These are phyloP conservation scores for Jamesozyma piceae DNA, from an alignment of 805 yeast genomes.

Conservation along the genomic window DNA sequence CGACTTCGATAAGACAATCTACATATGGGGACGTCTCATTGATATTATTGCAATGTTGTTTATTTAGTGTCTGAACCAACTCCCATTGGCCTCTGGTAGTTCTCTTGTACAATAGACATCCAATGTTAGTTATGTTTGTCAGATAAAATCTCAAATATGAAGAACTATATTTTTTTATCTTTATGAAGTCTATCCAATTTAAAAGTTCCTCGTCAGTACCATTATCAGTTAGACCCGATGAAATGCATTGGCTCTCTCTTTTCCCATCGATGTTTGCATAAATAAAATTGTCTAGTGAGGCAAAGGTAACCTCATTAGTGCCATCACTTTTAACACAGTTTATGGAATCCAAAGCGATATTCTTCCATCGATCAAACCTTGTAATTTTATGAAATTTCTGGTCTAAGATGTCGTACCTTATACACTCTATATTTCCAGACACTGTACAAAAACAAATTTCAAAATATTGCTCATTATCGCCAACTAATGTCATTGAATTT, in stretches of 20 bases:
- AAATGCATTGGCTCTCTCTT: constrained; percentile 4
- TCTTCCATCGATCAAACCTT: constrained; percentile 2
- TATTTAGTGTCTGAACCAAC: constrained; percentile 3
- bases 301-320: constrained; percentile 3
- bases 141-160: constrained; percentile 7
- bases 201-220: constrained; percentile 1
- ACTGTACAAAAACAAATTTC: constrained; percentile 7
- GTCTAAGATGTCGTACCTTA: constrained; percentile 7
- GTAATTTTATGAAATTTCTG: constrained; percentile 5
- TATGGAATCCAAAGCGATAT: constrained; percentile 2
- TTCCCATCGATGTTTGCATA: constrained; percentile 5
- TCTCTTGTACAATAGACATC: constrained; percentile 16
- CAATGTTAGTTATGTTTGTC: constrained; percentile 14
- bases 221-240: background rate
- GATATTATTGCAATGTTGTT: background rate
- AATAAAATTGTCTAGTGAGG: constrained; percentile 11
- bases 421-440: constrained; percentile 7
- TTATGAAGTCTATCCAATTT: constrained; percentile 9
- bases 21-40: constrained; percentile 9
- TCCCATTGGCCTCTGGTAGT: constrained; percentile 18
- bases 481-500: background rate
- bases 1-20: constrained; percentile 9
- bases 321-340: constrained; percentile 4
- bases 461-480: background rate
- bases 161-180: constrained; percentile 11